A percentile compares a stretch with the other conserved stretches of the same genome.
phyloP scores from a whole-genome alignment of 2,329 filamentous ascomycete genomes.

The Thielaviopsis populi region DNA sequence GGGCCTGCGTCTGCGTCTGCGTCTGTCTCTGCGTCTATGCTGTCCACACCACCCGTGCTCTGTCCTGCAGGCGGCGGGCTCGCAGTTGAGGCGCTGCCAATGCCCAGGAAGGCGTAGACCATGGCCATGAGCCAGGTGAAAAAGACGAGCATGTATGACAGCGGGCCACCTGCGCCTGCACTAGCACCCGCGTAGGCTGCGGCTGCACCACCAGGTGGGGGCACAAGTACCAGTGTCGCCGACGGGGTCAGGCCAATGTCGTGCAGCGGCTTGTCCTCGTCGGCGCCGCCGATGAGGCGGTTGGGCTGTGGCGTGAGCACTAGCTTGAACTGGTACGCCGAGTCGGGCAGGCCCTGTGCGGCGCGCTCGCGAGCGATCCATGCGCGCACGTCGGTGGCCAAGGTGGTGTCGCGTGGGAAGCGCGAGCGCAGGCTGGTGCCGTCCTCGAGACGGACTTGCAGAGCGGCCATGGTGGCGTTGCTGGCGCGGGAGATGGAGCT shows the following conservation, averaged over 20 bases:
- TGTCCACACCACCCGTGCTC: neutral
- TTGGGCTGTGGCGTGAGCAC: conserved; percentile 67
- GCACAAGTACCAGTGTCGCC: conserved; percentile 69
- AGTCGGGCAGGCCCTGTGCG: conserved; percentile 37
- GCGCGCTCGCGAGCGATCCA: conserved; percentile 58
- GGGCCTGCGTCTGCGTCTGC: conserved; percentile 16
- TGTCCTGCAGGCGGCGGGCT: neutral
- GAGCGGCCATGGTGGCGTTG: conserved; percentile 28
- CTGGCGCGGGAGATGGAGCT: conserved; percentile 23
- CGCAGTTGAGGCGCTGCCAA: neutral
- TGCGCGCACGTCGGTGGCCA: conserved; percentile 50
- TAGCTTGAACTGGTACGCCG: conserved; percentile 61
- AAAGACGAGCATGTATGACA: conserved; percentile 24
- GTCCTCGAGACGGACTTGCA: conserved; percentile 74
- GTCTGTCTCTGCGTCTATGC: too few relatives aligned
- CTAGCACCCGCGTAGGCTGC: conserved; percentile 27
- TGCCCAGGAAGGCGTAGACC: conserved; percentile 2
- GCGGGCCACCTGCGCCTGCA: conserved; percentile 15
- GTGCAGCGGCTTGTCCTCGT: conserved; percentile 54
- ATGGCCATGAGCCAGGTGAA: conserved; percentile 25
- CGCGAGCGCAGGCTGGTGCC: conserved; percentile 61
- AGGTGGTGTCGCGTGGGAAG: conserved; percentile 49
- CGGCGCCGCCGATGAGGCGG: conserved; percentile 54
- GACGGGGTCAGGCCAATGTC: conserved; percentile 63
- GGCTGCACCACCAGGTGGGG: conserved; percentile 37